Evolutionary conservation across 1,284 basidiomycete species (phyloP).

Genomic region (Naganishia albida): DNA sequence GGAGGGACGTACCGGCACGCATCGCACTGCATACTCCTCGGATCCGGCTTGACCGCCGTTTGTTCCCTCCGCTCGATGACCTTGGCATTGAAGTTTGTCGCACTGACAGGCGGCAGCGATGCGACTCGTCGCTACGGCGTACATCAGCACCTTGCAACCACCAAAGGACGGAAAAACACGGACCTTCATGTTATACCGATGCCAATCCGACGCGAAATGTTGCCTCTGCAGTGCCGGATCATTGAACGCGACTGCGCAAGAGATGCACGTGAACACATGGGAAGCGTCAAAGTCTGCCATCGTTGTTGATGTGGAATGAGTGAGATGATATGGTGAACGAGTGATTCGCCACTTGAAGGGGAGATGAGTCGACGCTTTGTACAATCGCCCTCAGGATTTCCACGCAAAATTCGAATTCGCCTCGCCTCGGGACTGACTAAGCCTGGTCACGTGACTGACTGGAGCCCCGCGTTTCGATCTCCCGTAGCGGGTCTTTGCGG

Average conservation of each 20-base stretch:
- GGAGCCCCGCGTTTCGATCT: conserved; percentile 6
- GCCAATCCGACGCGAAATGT: conserved; percentile 93
- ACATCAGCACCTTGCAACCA: not conserved
- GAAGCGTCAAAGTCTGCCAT: conserved; percentile 22
- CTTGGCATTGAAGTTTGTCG: conserved; percentile 81
- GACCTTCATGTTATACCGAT: conserved; percentile 94
- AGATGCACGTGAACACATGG: conserved; percentile 80
- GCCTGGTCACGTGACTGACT: conserved; percentile 7
- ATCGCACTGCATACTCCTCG: conserved; percentile 68
- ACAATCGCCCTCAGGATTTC: not conserved
- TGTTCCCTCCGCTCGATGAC: conserved; percentile 76
- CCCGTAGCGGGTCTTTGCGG: not conserved
- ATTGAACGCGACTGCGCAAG: conserved; percentile 86
- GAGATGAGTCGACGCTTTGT: not conserved
- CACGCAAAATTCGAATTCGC: conserved; percentile 26
- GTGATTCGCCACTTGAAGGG: not conserved
- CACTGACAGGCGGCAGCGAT: conserved; percentile 80
- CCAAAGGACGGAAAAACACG: not conserved
- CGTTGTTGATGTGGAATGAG: not conserved
- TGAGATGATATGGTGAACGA: not conserved
- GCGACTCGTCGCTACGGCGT: conserved; percentile 72
- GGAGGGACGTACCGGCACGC: conserved; percentile 69
- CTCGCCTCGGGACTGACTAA: conserved; percentile 5
- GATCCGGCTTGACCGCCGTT: conserved; percentile 67
- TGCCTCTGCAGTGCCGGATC: conserved; percentile 81